Evolutionary conservation across 2,329 filamentous ascomycete species (phyloP).

Genomic region (Septoria linicola): DNA sequence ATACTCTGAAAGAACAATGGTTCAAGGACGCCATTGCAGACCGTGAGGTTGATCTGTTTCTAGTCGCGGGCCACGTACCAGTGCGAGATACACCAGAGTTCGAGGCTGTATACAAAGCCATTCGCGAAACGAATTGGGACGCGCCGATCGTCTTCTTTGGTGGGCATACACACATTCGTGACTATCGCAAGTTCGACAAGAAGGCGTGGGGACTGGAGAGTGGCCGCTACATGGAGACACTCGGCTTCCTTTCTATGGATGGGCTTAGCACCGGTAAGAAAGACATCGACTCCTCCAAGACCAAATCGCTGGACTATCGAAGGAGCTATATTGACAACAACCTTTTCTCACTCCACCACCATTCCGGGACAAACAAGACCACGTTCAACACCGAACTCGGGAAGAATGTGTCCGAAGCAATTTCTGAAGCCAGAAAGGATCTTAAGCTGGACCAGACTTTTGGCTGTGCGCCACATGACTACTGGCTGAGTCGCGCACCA

Average conservation of each 20-base stretch:
- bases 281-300: constrained; percentile 34
- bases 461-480: constrained; percentile 78
- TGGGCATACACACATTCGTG: constrained; percentile 85
- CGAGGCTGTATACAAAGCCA: constrained; percentile 71
- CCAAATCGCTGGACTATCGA: constrained; percentile 58
- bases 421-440: constrained; percentile 65
- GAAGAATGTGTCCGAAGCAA: constrained; percentile 67
- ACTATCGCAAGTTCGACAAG: constrained; percentile 76
- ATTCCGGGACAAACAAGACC: constrained; percentile 68
- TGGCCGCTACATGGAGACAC: constrained; percentile 90
- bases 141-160: constrained; percentile 90
- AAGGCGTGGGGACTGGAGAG: constrained; percentile 78
- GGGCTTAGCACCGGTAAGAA: constrained; percentile 54
- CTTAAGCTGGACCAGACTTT: constrained; percentile 71
- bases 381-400: constrained; percentile 77
- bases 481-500: constrained; percentile 77
- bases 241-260: constrained; percentile 87
- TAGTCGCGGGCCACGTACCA: constrained; percentile 83
- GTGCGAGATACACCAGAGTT: constrained; percentile 74
- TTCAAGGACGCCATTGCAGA: constrained; percentile 83
- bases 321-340: constrained; percentile 94
- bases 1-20: constrained; percentile 82
- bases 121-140: constrained; percentile 73
- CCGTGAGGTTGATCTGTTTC: constrained; percentile 75
- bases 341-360: constrained; percentile 76